Evolutionary conservation across 768 basidiomycete species (phyloP), one percentile per base, ranked within the genome.

Genomic region (Russula dissimulans): DNA sequence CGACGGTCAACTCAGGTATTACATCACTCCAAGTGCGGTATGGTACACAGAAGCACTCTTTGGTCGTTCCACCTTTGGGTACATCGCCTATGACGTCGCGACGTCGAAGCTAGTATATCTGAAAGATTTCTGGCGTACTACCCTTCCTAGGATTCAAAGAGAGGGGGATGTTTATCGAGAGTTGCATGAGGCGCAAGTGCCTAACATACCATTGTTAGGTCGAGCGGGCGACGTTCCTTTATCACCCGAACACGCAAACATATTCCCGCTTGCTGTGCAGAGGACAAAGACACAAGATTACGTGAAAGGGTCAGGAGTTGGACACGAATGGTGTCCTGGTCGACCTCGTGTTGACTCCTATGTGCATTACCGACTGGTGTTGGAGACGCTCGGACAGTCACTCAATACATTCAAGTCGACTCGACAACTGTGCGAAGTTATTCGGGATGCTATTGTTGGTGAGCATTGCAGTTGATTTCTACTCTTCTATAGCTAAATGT

Each of bases 231-330:
- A 55, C 14, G 54, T 55, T 15, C 44, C 54, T 8, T 15, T 55
- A 15, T 55, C 54, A 55, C 11, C 43, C 1, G 11, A 45, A 15
- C 18, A 36, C 36, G n/a, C 54, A 42, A 44, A 46, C 31, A 17
- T 14, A 15, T 1, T 15, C 14, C 38, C 43, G n/a, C 15, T 32
- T 7, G 5, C 34, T 7, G 5, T 8, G 4, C 54, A 55, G n/a
- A 55, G 54, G 54, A 54, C 53, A 17, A 52, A 17, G 51, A 41
- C 51, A 41, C 51, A 52, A 29, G 51, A 52, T 26, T 52, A 52
- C 22, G 12, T 26, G 22, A 26, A 26, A 26, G 22, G 22, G 1
- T 26, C 22, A 1, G 2, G 22, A 26, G 22, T 32, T 45, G 44
- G 44, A 34, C 44, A 46, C 26, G 43, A 55, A 22, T 56, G 54